Percentiles rank a stretch among this genome's conserved stretches.
Evolutionary conservation across 163 green algal genomes (phyloP).

Genomic region (Volvox carteri): DNA sequence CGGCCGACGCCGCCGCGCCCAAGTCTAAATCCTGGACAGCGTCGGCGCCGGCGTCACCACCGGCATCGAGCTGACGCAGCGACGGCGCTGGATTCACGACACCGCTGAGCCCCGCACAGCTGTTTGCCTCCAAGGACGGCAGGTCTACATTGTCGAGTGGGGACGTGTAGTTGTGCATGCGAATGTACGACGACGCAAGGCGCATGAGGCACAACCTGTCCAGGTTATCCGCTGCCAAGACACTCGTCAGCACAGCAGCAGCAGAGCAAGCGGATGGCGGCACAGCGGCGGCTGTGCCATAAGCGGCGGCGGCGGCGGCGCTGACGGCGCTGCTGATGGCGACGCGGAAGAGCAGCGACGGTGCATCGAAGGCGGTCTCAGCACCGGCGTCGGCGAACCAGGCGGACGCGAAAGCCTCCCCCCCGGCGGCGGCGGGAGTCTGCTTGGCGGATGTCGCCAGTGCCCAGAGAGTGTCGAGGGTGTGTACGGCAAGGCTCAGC

Average conservation of each 20-base stretch:
- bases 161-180: slow-evolving; percentile 30
- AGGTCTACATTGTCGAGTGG: slow-evolving; percentile 46
- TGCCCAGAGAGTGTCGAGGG: slow-evolving; percentile 17
- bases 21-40: neutral
- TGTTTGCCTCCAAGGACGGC: slow-evolving; percentile 5
- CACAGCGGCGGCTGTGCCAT: neutral
- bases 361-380: neutral
- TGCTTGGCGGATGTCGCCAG: neutral
- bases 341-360: slow-evolving; percentile 22
- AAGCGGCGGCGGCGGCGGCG: neutral
- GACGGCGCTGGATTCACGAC: neutral
- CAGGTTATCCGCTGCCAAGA: neutral
- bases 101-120: neutral
- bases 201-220: slow-evolving; percentile 30
- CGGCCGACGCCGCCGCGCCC: neutral
- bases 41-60: neutral
- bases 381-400: slow-evolving; percentile 25
- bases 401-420: slow-evolving; percentile 24
- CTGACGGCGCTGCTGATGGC: neutral
- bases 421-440: neutral
- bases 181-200: slow-evolving; percentile 41
- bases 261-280: too few relatives aligned
- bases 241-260: neutral
- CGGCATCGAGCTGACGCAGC: neutral
- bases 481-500: neutral